phyloP scores from a whole-genome alignment of 2,329 filamentous ascomycete genomes.

The Cucurbitaria berberidis region DNA sequence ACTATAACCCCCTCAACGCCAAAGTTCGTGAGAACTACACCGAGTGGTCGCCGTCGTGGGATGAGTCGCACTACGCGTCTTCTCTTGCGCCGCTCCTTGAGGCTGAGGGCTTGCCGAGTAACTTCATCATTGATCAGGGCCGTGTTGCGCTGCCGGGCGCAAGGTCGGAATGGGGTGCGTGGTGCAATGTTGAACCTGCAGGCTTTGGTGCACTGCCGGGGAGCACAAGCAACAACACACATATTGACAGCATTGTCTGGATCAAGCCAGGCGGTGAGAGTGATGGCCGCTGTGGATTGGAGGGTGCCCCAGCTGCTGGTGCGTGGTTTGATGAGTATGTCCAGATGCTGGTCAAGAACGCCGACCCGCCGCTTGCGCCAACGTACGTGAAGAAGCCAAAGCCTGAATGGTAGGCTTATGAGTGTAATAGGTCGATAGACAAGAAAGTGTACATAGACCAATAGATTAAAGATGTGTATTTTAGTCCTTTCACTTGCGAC shows the following conservation, averaged over 20 bases:
- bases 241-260: constrained; percentile 40
- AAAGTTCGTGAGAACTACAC: constrained; percentile 35
- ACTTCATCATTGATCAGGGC: constrained; percentile 40
- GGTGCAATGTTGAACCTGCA: constrained; percentile 36
- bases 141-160: constrained; percentile 32
- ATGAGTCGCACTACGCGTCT: constrained; percentile 34
- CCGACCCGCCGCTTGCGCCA: constrained; percentile 29
- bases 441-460: not conserved
- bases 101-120: constrained; percentile 30
- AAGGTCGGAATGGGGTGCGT: constrained; percentile 35
- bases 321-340: constrained; percentile 39
- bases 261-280: constrained; percentile 41
- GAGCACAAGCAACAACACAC: constrained; percentile 25
- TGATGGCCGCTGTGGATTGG: constrained; percentile 33
- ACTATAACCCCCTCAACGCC: constrained; percentile 37
- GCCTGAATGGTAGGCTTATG: not conserved
- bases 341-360: constrained; percentile 37
- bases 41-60: constrained; percentile 29
- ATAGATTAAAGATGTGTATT: not conserved
- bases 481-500: not conserved
- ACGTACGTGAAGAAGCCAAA: constrained; percentile 23
- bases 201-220: constrained; percentile 30
- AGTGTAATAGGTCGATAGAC: not conserved
- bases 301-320: constrained; percentile 33
- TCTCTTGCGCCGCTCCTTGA: constrained; percentile 28